These are phyloP conservation scores for Asterophora parasitica DNA, from an alignment of 768 basidiomycete genomes.

Conservation along the genomic window DNA sequence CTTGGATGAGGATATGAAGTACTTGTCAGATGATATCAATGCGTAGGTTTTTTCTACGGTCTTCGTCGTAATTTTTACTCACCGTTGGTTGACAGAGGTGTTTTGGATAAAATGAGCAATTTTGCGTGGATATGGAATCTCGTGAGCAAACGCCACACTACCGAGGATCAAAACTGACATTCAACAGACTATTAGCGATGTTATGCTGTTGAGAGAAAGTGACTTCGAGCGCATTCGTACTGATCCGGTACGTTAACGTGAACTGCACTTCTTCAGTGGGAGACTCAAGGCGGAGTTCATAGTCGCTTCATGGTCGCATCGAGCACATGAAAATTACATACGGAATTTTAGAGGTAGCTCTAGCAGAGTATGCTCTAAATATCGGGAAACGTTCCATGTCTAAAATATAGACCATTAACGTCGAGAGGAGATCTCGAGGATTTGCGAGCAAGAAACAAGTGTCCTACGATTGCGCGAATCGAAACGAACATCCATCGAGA, in stretches of 20 bases:
- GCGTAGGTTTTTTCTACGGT: neutral
- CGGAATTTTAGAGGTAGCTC: neutral
- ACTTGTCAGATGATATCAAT: neutral
- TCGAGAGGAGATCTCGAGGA: too few species aligned
- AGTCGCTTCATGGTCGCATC: neutral
- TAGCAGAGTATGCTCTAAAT: neutral
- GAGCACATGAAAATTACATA: neutral
- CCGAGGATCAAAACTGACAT: neutral
- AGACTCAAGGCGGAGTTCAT: neutral
- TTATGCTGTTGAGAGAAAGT: neutral
- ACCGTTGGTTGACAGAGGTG: neutral
- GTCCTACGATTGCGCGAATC: constrained; percentile 6
- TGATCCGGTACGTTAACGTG: neutral
- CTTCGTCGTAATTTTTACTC: neutral
- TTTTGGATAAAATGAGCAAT: neutral
- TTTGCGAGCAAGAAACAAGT: too few species aligned
- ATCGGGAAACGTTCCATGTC: neutral
- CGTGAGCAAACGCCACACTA: neutral
- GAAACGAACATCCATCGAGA: constrained; percentile 10
- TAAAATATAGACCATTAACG: too few species aligned
- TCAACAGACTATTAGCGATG: neutral
- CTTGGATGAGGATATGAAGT: neutral
- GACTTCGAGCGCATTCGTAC: neutral
- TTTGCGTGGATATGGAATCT: neutral
- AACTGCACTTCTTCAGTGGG: too few species aligned